phyloP scores from a whole-genome alignment of 2,329 filamentous ascomycete species.

The Phoma herbarum region DNA sequence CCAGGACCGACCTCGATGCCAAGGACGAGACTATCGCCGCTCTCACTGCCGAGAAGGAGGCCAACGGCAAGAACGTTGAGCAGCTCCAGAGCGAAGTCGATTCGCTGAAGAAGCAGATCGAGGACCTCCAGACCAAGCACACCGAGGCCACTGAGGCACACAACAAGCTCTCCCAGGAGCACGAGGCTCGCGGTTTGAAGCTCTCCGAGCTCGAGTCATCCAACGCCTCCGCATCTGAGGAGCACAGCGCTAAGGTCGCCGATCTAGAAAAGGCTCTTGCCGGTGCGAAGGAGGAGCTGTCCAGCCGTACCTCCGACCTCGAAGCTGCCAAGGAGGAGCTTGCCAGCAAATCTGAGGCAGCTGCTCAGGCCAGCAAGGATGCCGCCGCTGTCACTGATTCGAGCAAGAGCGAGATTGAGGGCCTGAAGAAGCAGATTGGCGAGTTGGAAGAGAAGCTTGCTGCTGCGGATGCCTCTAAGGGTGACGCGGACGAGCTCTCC shows the following conservation, averaged over 20 bases:
- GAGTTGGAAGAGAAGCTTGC: constrained; percentile 39
- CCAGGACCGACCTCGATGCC: constrained; percentile 40
- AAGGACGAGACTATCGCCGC: constrained; percentile 38
- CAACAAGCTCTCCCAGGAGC: constrained; percentile 33
- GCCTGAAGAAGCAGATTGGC: constrained; percentile 34
- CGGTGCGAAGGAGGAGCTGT: constrained; percentile 31
- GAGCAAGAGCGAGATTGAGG: constrained; percentile 34
- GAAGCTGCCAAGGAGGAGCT: constrained; percentile 30
- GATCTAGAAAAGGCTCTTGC: constrained; percentile 29
- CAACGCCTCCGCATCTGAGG: constrained; percentile 27
- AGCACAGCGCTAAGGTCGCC: constrained; percentile 29
- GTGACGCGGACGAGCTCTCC: constrained; percentile 37
- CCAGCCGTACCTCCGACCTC: constrained; percentile 40
- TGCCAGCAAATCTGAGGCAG: constrained; percentile 23
- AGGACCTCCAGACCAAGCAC: constrained; percentile 30
- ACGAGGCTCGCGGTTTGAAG: constrained; percentile 30
- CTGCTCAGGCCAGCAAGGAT: constrained; percentile 30
- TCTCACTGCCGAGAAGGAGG: constrained; percentile 37
- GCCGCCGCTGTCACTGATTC: constrained; percentile 33
- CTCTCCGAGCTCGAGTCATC: constrained; percentile 31
- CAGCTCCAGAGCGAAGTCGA: constrained; percentile 35
- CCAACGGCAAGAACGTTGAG: constrained; percentile 32
- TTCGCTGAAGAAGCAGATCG: constrained; percentile 36
- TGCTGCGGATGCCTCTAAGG: constrained; percentile 35
- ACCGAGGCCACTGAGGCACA: constrained; percentile 29